Evolutionary conservation across 2,329 filamentous ascomycete species (phyloP).

Genomic region (Paraconiothyrium sp.): DNA sequence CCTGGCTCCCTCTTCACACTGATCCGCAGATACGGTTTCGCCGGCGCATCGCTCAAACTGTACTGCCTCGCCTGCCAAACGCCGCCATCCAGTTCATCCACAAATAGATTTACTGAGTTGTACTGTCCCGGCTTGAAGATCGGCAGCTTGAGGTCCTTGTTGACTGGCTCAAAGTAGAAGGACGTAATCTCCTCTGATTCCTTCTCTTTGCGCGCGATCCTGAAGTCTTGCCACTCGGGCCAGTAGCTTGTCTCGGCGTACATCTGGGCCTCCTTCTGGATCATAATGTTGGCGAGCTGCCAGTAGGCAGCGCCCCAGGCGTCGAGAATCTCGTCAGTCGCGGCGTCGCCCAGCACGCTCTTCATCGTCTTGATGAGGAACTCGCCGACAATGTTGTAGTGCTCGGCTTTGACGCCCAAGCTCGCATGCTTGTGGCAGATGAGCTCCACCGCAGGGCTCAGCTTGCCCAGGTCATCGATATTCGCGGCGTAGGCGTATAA

Average conservation of each 20-base stretch:
- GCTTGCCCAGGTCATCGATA: constrained; percentile 72
- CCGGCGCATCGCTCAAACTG: constrained; percentile 73
- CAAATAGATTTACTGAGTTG: constrained; percentile 68
- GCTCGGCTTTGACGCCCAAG: constrained; percentile 72
- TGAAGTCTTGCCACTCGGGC: constrained; percentile 74
- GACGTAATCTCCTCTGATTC: constrained; percentile 76
- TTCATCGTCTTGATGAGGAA: constrained; percentile 74
- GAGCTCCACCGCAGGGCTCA: constrained; percentile 68
- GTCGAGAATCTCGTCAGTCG: constrained; percentile 70
- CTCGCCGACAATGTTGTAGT: constrained; percentile 76
- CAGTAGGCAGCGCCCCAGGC: constrained; percentile 79
- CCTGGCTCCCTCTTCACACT: constrained; percentile 74
- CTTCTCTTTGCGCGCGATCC: constrained; percentile 69
- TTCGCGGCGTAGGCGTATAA: constrained; percentile 77
- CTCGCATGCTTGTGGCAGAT: constrained; percentile 82
- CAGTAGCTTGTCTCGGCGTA: constrained; percentile 70
- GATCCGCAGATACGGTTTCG: constrained; percentile 71
- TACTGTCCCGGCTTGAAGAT: constrained; percentile 76
- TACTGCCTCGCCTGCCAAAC: constrained; percentile 76
- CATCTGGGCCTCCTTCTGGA: constrained; percentile 69
- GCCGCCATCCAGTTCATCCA: constrained; percentile 59
- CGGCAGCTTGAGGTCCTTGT: constrained; percentile 68
- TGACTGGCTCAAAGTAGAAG: constrained; percentile 73
- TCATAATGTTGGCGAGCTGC: constrained; percentile 77
- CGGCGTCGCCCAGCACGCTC: constrained; percentile 71